Base-by-base conservation (phyloP, 2,329 filamentous ascomycete species). In the Aspergillus aculeatinus region DNA sequence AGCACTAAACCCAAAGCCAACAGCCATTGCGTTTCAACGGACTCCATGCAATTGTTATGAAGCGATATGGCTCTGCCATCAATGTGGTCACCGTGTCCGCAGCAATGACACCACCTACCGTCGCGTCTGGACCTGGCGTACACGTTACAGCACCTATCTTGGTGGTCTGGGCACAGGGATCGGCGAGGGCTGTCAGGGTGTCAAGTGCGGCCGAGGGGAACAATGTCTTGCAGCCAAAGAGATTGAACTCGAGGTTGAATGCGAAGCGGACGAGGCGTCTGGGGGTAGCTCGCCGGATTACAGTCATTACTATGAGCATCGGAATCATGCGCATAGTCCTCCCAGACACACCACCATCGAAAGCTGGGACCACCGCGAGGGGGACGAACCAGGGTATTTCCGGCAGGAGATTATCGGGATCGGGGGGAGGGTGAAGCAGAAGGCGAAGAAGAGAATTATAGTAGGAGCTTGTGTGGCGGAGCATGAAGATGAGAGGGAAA, bases 341-440 rank as follows among this genome's bases (percentile, higher is more conserved):
- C 25, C 48, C n/a, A 62, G 64, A 2, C 61, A 65, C 14, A 66
- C 19, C 56, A 59, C 31, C 11, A 25, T 44, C 49, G 63, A 54
- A 47, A 48, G 23, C 50, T 59, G 57, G 55, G 63, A 72, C 58
- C 68, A 67, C 23, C 70, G 71, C 39, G 70, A 73, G 23, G 75
- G 75, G 39, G 79, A 80, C 63, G 77, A 71, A 60, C 82, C 90
- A 0, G 92, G 92, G 3, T 97, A 96, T 71, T 83, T 87, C 59
- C 83, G 90, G 48, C 92, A 96, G 71, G 93, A 97, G 76, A 90
- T 97, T 61, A 91, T 96, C 70, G 93, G 93, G 2, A 90, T 97
- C 49, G 93, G 93, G 11, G 93, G 93, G 0, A 85, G 89, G 14
- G 86, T 97, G 56, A 96, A 96, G 81, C 90, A 89, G 62, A 96